Percentiles rank a stretch among this genome's conserved stretches.
Evolutionary conservation across 208 protist species (phyloP).

Genomic region (Acanthamoeba lugdunensis): DNA sequence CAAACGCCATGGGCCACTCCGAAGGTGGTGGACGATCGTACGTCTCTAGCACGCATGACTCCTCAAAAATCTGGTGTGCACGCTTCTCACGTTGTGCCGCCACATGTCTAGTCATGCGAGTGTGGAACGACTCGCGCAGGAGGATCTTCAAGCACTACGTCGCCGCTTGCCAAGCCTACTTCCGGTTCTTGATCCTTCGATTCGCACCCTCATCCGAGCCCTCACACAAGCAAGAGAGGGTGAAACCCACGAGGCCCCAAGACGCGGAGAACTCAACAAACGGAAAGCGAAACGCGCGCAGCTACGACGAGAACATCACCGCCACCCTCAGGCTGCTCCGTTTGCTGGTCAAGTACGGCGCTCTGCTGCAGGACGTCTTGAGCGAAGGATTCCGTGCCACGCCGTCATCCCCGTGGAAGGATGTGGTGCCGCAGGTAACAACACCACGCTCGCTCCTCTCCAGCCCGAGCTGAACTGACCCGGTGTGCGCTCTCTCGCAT

Average conservation of each 20-base stretch:
- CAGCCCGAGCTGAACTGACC: neutral
- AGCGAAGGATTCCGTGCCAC: conserved; percentile 30
- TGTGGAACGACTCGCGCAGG: neutral
- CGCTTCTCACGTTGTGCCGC: neutral
- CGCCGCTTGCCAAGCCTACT: neutral
- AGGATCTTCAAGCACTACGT: conserved; percentile 51
- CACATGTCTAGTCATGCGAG: neutral
- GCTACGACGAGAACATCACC: conserved; percentile 56
- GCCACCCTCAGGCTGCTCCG: conserved; percentile 63
- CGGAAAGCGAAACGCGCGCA: neutral
- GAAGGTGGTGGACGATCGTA: neutral
- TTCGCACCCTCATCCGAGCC: neutral
- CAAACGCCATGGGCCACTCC: conserved; percentile 16
- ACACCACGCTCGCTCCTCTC: neutral
- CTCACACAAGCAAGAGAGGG: neutral
- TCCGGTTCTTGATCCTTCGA: conserved; percentile 27
- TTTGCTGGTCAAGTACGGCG: conserved; percentile 58
- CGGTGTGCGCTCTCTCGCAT: neutral
- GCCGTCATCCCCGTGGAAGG: conserved; percentile 27
- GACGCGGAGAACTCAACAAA: neutral
- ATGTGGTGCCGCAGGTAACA: conserved; percentile 34
- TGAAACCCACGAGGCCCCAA: neutral
- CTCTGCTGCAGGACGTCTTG: conserved; percentile 4
- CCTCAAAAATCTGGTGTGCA: neutral
- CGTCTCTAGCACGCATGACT: neutral